Conservation (phyloP, 2,329 filamentous ascomycete genomes). For the Aspergillus ibericus region DNA sequence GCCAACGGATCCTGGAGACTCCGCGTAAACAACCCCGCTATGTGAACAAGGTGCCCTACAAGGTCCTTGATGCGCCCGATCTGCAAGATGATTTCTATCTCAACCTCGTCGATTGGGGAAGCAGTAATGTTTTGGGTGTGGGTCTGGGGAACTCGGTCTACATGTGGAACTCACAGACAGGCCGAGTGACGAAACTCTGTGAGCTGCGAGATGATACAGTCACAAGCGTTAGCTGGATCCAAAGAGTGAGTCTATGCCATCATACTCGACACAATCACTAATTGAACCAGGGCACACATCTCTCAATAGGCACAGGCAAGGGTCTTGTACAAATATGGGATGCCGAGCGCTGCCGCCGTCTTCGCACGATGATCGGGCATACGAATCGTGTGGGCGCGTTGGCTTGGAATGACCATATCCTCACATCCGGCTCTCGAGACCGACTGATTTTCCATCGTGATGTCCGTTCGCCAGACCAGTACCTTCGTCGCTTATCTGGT, state of each 20-base stretch:
- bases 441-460: conserved; percentile 93
- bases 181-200: conserved; percentile 89
- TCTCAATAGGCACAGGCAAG: conserved; percentile 92
- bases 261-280: conserved; percentile 10
- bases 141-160: conserved; percentile 92
- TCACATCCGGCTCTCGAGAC: conserved; percentile 92
- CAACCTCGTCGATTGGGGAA: conserved; percentile 97
- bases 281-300: conserved; percentile 69
- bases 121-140: conserved; percentile 88
- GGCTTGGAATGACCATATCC: conserved; percentile 97
- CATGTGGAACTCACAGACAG: conserved; percentile 94
- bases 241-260: conserved; percentile 57
- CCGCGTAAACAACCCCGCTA: conserved; percentile 84
- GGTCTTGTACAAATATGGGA: conserved; percentile 98
- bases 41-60: conserved; percentile 95
- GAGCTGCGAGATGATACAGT: conserved; percentile 90
- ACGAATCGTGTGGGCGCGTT: conserved; percentile 88
- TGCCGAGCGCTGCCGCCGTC: conserved; percentile 76
- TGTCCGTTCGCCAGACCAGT: conserved; percentile 88
- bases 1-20: conserved; percentile 88
- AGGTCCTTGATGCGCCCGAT: conserved; percentile 94
- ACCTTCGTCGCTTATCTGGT: conserved; percentile 79
- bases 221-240: conserved; percentile 97
- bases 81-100: conserved; percentile 97
- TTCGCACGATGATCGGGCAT: conserved; percentile 96